These are phyloP conservation scores for Drechslera avenae DNA, from an alignment of 2,329 filamentous ascomycete genomes.

Conservation along the genomic window DNA sequence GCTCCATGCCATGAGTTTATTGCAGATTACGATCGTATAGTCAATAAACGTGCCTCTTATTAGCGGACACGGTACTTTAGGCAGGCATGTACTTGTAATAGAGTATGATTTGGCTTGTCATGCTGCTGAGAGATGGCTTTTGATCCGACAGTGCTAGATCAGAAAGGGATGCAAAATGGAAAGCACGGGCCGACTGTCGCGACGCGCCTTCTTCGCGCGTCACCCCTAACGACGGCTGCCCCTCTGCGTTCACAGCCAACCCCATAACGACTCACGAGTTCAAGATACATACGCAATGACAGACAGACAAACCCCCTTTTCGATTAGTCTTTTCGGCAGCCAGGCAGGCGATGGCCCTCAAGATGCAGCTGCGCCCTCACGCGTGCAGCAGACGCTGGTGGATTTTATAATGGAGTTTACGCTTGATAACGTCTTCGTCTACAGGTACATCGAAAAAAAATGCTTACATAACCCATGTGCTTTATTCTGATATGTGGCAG, in stretches of 20 bases:
- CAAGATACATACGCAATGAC: conserved; percentile 30
- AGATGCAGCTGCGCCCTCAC: conserved; percentile 41
- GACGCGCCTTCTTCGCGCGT: conserved; percentile 19
- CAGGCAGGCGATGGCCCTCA: conserved; percentile 42
- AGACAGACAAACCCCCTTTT: conserved; percentile 85
- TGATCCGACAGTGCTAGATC: conserved; percentile 8
- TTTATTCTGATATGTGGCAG: conserved; percentile 57
- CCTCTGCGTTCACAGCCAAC: conserved; percentile 18
- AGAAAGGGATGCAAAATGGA: conserved; percentile 13
- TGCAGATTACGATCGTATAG: too few species aligned
- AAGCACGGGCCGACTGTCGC: not conserved
- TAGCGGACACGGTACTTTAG: too few species aligned
- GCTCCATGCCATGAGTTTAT: too few species aligned
- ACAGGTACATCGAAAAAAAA: conserved; percentile 66
- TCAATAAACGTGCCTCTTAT: too few species aligned
- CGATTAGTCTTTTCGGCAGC: conserved; percentile 74
- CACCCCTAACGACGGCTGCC: conserved; percentile 26
- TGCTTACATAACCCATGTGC: not conserved
- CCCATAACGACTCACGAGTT: conserved; percentile 19
- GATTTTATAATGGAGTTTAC: conserved; percentile 93
- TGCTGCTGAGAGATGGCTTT: too few species aligned
- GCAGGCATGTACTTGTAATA: too few species aligned
- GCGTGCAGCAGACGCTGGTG: conserved; percentile 76
- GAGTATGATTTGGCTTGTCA: too few species aligned
- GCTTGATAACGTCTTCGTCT: conserved; percentile 92